A percentile compares a stretch with the other conserved stretches of the same genome.
phyloP scores from a whole-genome alignment of 495 filamentous ascomycete species.

The Evansstolkia leycettana region DNA sequence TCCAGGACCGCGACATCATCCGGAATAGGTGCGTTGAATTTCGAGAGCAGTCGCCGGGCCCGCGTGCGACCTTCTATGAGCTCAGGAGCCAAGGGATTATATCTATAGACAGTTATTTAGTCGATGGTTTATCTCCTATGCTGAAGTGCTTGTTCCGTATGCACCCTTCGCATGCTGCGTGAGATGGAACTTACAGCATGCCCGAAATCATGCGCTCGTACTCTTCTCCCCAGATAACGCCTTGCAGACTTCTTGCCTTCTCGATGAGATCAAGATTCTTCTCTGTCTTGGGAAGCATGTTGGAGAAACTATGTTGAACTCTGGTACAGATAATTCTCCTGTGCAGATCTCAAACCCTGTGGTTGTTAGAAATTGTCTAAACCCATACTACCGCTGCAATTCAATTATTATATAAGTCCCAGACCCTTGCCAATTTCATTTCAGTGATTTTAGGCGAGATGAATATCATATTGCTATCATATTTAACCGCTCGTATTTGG shows the following conservation, averaged over 20 bases:
- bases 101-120: constrained; percentile 9
- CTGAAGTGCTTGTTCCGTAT: neutral
- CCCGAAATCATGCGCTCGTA: constrained; percentile 45
- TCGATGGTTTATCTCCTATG: too few species aligned
- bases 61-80: constrained; percentile 30
- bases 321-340: too few species aligned
- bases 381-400: too few species aligned
- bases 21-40: constrained; percentile 38
- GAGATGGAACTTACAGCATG: constrained; percentile 24
- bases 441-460: too few species aligned
- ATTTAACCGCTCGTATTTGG: too few species aligned
- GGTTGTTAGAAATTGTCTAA: too few species aligned
- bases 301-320: too few species aligned
- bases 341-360: too few species aligned
- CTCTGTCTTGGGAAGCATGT: constrained; percentile 24
- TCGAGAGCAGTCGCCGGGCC: constrained; percentile 27
- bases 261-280: constrained; percentile 35
- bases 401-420: too few species aligned
- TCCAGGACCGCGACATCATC: constrained; percentile 24
- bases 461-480: too few species aligned
- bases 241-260: constrained; percentile 23
- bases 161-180: neutral
- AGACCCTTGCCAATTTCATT: too few species aligned
- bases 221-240: constrained; percentile 34
- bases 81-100: constrained; percentile 29